Evolutionary conservation across 2,329 filamentous ascomycete species (phyloP).

Genomic region (Dactylellina cionopaga): DNA sequence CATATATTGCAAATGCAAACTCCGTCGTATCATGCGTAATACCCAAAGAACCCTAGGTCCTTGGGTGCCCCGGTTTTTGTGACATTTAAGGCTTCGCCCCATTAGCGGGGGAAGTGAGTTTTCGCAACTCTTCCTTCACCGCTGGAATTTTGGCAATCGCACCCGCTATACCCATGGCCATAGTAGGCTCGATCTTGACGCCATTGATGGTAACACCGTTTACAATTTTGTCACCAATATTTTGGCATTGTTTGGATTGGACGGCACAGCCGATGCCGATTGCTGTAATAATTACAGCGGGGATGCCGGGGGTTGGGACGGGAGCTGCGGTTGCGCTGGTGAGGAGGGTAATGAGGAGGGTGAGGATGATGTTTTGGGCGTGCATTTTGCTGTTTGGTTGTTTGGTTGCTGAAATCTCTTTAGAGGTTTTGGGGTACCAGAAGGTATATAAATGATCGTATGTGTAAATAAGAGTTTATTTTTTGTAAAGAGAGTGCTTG

Average conservation of each 20-base stretch:
- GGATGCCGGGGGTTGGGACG: background rate
- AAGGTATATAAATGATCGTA: background rate
- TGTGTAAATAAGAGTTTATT: background rate
- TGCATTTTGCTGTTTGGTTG: constrained; percentile 12
- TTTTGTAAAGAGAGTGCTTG: no score
- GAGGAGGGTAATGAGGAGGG: constrained; percentile 6
- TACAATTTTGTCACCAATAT: constrained; percentile 1
- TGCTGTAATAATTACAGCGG: constrained; percentile 1
- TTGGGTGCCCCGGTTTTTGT: no score
- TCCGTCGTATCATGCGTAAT: no score
- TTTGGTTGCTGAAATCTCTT: background rate
- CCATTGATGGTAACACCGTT: no score
- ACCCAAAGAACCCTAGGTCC: no score
- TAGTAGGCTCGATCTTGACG: no score
- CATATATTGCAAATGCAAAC: no score
- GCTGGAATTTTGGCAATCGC: no score
- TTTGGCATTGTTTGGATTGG: constrained; percentile 20
- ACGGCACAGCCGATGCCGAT: constrained; percentile 12
- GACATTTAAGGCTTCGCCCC: no score
- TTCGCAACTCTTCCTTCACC: no score
- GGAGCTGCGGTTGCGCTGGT: constrained; percentile 1
- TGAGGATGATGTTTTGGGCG: background rate
- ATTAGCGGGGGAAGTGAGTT: no score
- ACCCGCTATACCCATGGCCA: no score
- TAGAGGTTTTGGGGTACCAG: background rate